Conservation (phyloP, 2,329 filamentous ascomycete genomes). For the Fusarium bactridioides region DNA sequence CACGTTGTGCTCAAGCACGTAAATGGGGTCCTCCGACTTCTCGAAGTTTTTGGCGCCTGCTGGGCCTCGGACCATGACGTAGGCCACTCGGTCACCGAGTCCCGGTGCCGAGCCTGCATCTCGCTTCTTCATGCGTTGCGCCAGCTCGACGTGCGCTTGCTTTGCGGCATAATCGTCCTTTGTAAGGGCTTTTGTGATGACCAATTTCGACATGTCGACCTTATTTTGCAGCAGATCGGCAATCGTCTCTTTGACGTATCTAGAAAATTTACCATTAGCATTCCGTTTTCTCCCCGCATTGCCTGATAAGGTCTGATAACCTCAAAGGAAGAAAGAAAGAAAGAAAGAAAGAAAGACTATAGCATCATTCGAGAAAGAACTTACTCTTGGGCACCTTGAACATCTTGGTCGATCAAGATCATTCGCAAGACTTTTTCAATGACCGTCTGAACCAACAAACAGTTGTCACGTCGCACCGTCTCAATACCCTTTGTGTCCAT, state of each 20-base stretch:
- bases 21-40: conserved; percentile 96
- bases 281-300: not conserved
- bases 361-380: conserved; percentile 46
- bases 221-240: conserved; percentile 96
- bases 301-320: conserved; percentile 12
- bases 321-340: not conserved
- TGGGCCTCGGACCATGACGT: conserved; percentile 95
- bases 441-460: conserved; percentile 91
- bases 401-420: conserved; percentile 92
- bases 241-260: conserved; percentile 96
- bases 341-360: not conserved
- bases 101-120: conserved; percentile 93
- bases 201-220: conserved; percentile 97
- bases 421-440: conserved; percentile 96
- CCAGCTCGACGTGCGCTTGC: conserved; percentile 95
- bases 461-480: conserved; percentile 96
- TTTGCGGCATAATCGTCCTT: conserved; percentile 91
- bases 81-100: conserved; percentile 94
- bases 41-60: conserved; percentile 95
- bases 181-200: conserved; percentile 96
- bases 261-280: conserved; percentile 55
- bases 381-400: conserved; percentile 91
- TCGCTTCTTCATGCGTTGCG: conserved; percentile 95
- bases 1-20: conserved; percentile 95
- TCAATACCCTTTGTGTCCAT: conserved; percentile 99